These are phyloP conservation scores for Crotalaria pallida DNA, from an alignment of 306 rosid genomes.

Conservation along the genomic window DNA sequence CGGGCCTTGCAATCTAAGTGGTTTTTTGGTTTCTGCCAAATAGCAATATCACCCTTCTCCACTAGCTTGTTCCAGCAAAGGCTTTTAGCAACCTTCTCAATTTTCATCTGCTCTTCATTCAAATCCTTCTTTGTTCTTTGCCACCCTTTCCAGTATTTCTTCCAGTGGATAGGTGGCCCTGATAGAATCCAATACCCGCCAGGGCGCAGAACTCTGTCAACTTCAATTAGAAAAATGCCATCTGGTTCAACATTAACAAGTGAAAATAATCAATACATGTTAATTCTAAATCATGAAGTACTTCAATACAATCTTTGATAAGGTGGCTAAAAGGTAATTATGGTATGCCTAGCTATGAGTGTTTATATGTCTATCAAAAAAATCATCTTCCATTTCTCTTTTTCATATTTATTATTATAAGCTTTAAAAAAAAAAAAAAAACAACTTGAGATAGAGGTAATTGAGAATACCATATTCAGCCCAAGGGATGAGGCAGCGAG, in stretches of 20 bases:
- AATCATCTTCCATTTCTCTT: not conserved
- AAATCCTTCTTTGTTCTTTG: slow-evolving; percentile 53
- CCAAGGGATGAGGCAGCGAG: slow-evolving; percentile 89
- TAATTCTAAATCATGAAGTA: too few relatives aligned
- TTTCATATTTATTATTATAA: too few relatives aligned
- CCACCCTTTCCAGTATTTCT: slow-evolving; percentile 66
- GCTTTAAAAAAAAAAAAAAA: too few relatives aligned
- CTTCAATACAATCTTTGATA: too few relatives aligned
- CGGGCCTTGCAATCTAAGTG: slow-evolving; percentile 54
- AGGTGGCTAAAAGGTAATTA: too few relatives aligned
- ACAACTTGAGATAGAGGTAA: too few relatives aligned
- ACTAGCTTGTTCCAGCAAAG: slow-evolving; percentile 75
- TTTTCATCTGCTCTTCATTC: slow-evolving; percentile 48
- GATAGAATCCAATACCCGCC: slow-evolving; percentile 84
- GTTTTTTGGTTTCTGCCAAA: slow-evolving; percentile 80
- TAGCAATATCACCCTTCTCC: slow-evolving; percentile 63
- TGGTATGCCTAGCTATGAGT: too few relatives aligned
- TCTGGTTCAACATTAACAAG: slow-evolving; percentile 29
- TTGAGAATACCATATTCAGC: slow-evolving; percentile 35
- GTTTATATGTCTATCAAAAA: not conserved
- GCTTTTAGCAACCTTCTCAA: slow-evolving; percentile 59
- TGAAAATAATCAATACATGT: not conserved
- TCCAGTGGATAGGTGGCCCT: slow-evolving; percentile 78
- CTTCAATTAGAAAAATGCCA: slow-evolving; percentile 60
- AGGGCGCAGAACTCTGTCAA: slow-evolving; percentile 72